Evolutionary conservation across 495 filamentous ascomycete genomes (phyloP).

Genomic region (Penicillium dipodomyicola): DNA sequence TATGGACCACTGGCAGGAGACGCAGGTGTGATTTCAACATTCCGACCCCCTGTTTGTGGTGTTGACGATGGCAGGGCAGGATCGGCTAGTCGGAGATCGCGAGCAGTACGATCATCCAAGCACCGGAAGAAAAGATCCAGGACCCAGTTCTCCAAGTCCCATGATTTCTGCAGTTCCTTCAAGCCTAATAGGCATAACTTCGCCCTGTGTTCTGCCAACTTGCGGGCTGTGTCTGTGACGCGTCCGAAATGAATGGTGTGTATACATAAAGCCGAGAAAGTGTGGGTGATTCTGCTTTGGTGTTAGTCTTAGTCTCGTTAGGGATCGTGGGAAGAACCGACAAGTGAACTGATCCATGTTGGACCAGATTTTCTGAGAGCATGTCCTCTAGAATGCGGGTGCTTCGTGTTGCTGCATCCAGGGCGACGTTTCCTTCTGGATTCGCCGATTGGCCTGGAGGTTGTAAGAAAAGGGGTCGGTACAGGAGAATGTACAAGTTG

Average conservation of each 20-base stretch:
- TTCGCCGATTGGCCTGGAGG: constrained; percentile 23
- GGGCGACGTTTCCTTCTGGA: constrained; percentile 34
- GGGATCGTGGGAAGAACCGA: constrained; percentile 16
- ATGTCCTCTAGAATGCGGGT: constrained; percentile 48
- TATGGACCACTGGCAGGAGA: background rate
- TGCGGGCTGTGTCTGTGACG: constrained; percentile 35
- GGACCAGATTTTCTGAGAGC: constrained; percentile 45
- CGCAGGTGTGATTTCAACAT: background rate
- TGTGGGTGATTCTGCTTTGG: constrained; percentile 40
- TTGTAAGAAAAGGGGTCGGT: constrained; percentile 37
- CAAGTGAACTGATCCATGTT: constrained; percentile 46
- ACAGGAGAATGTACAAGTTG: constrained; percentile 42
- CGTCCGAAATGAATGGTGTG: constrained; percentile 47
- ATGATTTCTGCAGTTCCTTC: constrained; percentile 48
- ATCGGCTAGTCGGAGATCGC: constrained; percentile 34
- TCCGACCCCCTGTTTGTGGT: background rate
- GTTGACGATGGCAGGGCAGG: constrained; percentile 9
- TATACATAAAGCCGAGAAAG: constrained; percentile 48
- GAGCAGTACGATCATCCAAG: constrained; percentile 44
- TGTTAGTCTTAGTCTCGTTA: background rate
- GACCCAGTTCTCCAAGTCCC: constrained; percentile 50
- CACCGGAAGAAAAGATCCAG: constrained; percentile 47
- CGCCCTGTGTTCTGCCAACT: constrained; percentile 47
- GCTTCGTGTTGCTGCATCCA: constrained; percentile 44
- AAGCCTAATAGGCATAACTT: constrained; percentile 46